Conservation (phyloP, 139 green algal genomes). For the Auxenochlorella pyrenoidosa region DNA sequence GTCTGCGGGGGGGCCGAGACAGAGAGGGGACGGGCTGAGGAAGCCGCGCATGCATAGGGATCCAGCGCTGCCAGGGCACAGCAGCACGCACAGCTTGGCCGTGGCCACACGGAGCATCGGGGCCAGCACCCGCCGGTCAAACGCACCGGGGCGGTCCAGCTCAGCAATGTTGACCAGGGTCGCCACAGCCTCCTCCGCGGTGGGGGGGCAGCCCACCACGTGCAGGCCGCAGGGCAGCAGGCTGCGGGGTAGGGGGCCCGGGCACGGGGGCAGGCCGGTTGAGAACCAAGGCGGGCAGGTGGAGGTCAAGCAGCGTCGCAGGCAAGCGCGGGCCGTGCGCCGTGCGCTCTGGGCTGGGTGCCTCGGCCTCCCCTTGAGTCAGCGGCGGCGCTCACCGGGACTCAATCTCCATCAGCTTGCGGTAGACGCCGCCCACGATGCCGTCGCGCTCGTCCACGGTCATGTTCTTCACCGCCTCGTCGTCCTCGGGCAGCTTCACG, state of each 20-base stretch:
- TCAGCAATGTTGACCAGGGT: slow-evolving; percentile 99
- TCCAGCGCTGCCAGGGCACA: too few relatives aligned
- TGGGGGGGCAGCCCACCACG: slow-evolving; percentile 92
- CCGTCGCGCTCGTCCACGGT: slow-evolving; percentile 82
- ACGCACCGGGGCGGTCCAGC: slow-evolving; percentile 91
- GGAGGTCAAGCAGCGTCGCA: not conserved
- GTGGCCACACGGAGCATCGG: too few relatives aligned
- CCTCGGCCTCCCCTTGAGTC: too few relatives aligned
- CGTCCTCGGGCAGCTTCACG: slow-evolving; percentile 81
- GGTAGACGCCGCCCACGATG: slow-evolving; percentile 86
- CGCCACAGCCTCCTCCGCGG: slow-evolving; percentile 94
- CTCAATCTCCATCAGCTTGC: slow-evolving; percentile 99
- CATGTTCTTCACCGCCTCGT: slow-evolving; percentile 76
- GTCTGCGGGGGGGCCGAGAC: slow-evolving; percentile 42
- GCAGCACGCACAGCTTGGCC: too few relatives aligned
- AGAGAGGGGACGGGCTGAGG: not conserved
- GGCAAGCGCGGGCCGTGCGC: too few relatives aligned
- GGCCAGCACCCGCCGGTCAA: not conserved
- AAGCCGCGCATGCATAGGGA: not conserved
- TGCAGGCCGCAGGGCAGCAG: slow-evolving; percentile 99
- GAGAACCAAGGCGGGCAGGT: not conserved
- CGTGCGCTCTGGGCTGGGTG: too few relatives aligned
- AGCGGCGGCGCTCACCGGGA: slow-evolving; percentile 53
- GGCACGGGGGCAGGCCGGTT: not conserved
- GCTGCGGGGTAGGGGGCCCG: not conserved